Conservation (phyloP, 2,329 filamentous ascomycete genomes). For the Pseudogymnoascus sp. region DNA sequence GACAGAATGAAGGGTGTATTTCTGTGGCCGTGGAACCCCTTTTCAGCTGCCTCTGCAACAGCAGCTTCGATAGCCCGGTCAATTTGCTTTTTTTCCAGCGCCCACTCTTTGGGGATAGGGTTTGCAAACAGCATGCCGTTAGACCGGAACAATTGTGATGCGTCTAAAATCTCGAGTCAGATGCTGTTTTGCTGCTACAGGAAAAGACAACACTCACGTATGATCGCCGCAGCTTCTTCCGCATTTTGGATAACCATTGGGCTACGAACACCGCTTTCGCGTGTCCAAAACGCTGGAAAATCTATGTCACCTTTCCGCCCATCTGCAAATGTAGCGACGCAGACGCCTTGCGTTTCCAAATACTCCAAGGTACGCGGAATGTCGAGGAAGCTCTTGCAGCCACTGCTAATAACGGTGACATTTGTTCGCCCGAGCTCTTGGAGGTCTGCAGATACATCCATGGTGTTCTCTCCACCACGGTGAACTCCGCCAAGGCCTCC, state of each 20-base stretch:
- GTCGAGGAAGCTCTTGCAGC: constrained; percentile 94
- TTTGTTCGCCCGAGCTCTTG: constrained; percentile 87
- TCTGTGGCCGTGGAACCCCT: constrained; percentile 53
- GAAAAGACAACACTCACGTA: constrained; percentile 44
- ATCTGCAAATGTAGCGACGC: constrained; percentile 85
- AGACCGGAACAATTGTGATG: constrained; percentile 61
- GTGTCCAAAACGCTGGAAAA: constrained; percentile 88
- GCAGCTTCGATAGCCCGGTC: constrained; percentile 50
- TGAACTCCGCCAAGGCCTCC: constrained; percentile 94
- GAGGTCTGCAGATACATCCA: constrained; percentile 93
- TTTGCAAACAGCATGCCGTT: constrained; percentile 78
- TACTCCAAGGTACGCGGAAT: constrained; percentile 81
- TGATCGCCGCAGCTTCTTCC: constrained; percentile 79
- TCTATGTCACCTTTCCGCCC: constrained; percentile 65
- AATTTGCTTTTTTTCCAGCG: constrained; percentile 54
- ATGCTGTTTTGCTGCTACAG: neutral
- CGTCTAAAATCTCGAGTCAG: constrained; percentile 39
- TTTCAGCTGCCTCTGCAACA: constrained; percentile 43
- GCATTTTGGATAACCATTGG: constrained; percentile 69
- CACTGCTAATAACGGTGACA: constrained; percentile 80
- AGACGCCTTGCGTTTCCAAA: constrained; percentile 65
- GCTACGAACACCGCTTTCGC: constrained; percentile 77
- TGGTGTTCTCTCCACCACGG: constrained; percentile 72
- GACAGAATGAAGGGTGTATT: constrained; percentile 63
- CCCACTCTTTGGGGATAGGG: constrained; percentile 55